phyloP scores from a whole-genome alignment of 495 filamentous ascomycete genomes.

The Pseudotulostoma volvatum region DNA sequence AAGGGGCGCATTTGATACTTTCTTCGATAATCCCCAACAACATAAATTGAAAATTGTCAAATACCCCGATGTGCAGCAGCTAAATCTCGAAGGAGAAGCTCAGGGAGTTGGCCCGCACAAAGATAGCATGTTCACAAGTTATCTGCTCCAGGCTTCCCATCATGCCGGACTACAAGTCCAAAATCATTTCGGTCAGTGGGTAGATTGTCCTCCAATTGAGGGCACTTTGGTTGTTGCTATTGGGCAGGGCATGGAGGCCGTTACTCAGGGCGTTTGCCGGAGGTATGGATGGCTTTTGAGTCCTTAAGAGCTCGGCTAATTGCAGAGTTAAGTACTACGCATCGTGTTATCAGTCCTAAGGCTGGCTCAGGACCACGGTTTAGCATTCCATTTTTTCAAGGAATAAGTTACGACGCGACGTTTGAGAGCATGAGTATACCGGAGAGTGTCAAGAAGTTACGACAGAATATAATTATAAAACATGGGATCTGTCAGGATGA shows the following conservation, averaged over 20 bases:
- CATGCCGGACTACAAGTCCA: conserved; percentile 81
- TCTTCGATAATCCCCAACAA: conserved; percentile 65
- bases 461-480: conserved; percentile 24
- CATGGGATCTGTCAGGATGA: conserved; percentile 27
- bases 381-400: conserved; percentile 86
- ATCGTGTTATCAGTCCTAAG: too few species aligned
- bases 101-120: conserved; percentile 86
- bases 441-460: conserved; percentile 36
- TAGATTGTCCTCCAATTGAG: conserved; percentile 37
- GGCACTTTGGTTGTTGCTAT: conserved; percentile 71
- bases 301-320: conserved; percentile 26
- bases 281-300: conserved; percentile 78
- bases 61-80: conserved; percentile 42
- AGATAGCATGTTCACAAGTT: conserved; percentile 75
- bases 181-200: conserved; percentile 68
- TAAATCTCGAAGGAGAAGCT: conserved; percentile 6
- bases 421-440: conserved; percentile 55
- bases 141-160: conserved; percentile 68
- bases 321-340: conserved; percentile 14
- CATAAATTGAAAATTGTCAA: conserved; percentile 86
- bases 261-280: conserved; percentile 77
- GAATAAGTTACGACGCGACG: conserved; percentile 74
- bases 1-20: conserved; percentile 54
- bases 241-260: conserved; percentile 78
- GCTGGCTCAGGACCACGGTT: conserved; percentile 61